Evolutionary conservation across 2,329 filamentous ascomycete genomes (phyloP).

Genomic region (Aschersonia sp.): DNA sequence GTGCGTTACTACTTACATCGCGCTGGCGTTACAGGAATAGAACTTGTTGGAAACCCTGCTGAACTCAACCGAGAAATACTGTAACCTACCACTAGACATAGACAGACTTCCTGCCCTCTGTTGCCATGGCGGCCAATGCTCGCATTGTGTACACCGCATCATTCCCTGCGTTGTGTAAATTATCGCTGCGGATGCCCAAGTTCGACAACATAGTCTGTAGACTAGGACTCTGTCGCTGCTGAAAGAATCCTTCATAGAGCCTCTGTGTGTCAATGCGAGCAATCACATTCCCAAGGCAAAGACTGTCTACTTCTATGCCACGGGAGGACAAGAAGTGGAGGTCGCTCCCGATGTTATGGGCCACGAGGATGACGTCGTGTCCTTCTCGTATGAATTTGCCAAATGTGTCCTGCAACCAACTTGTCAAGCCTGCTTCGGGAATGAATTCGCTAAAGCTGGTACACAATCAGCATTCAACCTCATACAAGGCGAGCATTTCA

Average conservation of each 20-base stretch:
- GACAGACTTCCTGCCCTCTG: conserved; percentile 7
- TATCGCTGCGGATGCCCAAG: conserved; percentile 45
- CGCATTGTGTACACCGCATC: conserved; percentile 71
- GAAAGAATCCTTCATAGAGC: conserved; percentile 51
- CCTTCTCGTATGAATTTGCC: neutral
- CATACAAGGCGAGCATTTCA: neutral
- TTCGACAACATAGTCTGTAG: conserved; percentile 48
- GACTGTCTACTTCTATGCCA: conserved; percentile 42
- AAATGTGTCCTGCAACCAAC: neutral
- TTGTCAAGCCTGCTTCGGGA: neutral
- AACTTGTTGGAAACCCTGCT: too few species aligned
- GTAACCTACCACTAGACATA: too few species aligned
- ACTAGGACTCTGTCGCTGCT: conserved; percentile 34
- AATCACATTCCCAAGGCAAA: conserved; percentile 40
- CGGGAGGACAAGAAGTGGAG: conserved; percentile 35
- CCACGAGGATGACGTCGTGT: conserved; percentile 57
- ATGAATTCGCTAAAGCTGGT: too few species aligned
- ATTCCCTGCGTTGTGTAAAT: conserved; percentile 80
- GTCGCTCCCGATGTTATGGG: conserved; percentile 58
- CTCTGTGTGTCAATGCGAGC: conserved; percentile 60
- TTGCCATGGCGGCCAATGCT: conserved; percentile 43
- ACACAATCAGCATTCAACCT: neutral
- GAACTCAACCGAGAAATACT: too few species aligned
- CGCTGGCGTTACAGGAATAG: too few species aligned
- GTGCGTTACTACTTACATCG: too few species aligned